Evolutionary conservation across 1,139 yeast species (phyloP), one percentile per base, ranked within the genome.

Genomic region (Yamadazyma atmosphaerica): DNA sequence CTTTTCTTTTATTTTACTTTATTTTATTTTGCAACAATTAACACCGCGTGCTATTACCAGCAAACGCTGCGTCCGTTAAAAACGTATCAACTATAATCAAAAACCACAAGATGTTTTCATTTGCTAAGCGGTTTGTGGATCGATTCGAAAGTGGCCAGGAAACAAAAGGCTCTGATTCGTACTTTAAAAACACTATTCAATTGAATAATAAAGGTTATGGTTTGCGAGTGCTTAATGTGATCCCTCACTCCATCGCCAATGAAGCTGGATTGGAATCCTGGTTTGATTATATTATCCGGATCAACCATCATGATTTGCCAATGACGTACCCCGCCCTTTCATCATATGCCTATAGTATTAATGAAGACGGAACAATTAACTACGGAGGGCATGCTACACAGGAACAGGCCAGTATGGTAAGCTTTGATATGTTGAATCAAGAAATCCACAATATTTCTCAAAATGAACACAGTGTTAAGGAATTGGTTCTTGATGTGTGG

Each of bases 71-170:
- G 6, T 19, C 8, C 22, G 22, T 6, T n/a, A n/a, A n/a, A n/a
- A n/a, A n/a, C n/a, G n/a, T n/a, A n/a, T n/a, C n/a, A n/a, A n/a
- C n/a, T n/a, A n/a, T n/a, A n/a, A n/a, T n/a, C n/a, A n/a, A n/a
- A n/a, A n/a, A n/a, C n/a, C n/a, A n/a, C n/a, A n/a, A 5, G 21
- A 88, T 88, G 97, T 85, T 88, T 62, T 86, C 95, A 23, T 86
- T 89, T 62, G 96, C 97, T 8, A 86, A 83, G 58, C 86, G 81
- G 52, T 60, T 89, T 35, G 96, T 88, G 23, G 85, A 81, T 51
- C 74, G 88, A 19, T 72, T 90, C 33, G 96, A 88, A 52, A 74
- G 75, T 1, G 48, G 62, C 16, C 57, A 61, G 16, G 56, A 63
- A 17, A 50, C 55, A 3, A 55, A 58, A 54, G 61, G 44, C 45